Conservation (phyloP, 257 asterid species). For the Jaltomata sinuosa region DNA sequence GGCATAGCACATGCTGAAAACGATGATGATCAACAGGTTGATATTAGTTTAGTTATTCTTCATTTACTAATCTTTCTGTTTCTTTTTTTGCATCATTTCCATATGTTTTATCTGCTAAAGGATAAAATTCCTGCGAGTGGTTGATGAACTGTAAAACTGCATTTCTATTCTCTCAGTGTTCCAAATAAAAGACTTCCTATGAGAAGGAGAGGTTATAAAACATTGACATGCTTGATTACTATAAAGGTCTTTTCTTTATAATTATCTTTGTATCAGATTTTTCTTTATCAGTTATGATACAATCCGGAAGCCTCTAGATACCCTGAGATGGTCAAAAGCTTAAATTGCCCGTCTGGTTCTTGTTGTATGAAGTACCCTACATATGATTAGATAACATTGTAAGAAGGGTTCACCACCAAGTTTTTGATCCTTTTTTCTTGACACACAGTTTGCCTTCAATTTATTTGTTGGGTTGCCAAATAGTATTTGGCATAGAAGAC, state of each 20-base stretch:
- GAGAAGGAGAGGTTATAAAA: background rate
- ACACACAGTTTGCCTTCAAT: background rate
- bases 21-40: conserved; percentile 98
- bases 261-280: background rate
- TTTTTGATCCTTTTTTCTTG: background rate
- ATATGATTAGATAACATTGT: background rate
- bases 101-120: background rate
- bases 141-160: background rate
- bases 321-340: background rate
- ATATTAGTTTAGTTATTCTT: background rate
- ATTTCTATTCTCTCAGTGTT: background rate
- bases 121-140: background rate
- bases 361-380: background rate
- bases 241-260: background rate
- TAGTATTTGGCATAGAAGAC: background rate
- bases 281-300: background rate
- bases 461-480: background rate
- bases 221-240: background rate
- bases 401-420: background rate
- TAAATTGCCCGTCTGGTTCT: background rate
- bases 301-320: background rate
- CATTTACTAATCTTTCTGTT: background rate
- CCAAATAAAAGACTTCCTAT: background rate
- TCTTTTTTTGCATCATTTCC: background rate
- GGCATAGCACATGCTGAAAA: conserved; percentile 98